Evolutionary conservation across 768 basidiomycete genomes (phyloP).

Genomic region (Lyophyllum semitale): DNA sequence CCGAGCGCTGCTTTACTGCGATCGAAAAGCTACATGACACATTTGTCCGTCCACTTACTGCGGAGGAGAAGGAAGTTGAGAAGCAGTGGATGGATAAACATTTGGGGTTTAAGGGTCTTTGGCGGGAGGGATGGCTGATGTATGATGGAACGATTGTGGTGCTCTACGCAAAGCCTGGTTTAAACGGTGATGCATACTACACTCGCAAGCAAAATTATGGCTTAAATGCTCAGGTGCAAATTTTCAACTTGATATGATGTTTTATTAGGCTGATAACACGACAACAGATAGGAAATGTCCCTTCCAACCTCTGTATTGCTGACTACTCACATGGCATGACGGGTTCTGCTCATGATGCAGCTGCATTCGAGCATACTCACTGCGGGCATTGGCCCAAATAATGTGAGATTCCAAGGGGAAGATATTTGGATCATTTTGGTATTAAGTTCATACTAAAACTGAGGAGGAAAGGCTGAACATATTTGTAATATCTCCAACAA

Average conservation of each 20-base stretch:
- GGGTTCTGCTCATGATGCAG: constrained; percentile 35
- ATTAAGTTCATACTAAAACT: too few relatives aligned
- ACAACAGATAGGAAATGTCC: constrained; percentile 40
- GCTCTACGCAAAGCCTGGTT: constrained; percentile 8
- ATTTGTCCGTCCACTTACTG: constrained; percentile 27
- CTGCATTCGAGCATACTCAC: constrained; percentile 30
- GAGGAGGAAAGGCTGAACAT: too few relatives aligned
- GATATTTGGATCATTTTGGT: too few relatives aligned
- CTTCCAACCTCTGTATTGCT: constrained; percentile 28
- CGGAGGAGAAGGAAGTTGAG: constrained; percentile 33
- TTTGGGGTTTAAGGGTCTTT: constrained; percentile 29
- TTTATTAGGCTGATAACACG: not conserved
- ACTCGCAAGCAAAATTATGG: constrained; percentile 37
- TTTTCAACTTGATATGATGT: not conserved
- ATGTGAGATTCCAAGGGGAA: too few relatives aligned
- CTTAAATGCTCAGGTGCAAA: constrained; percentile 32
- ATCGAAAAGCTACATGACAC: constrained; percentile 31
- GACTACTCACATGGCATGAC: constrained; percentile 34
- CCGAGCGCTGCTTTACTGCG: constrained; percentile 27
- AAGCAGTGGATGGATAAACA: constrained; percentile 36
- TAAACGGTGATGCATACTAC: constrained; percentile 34
- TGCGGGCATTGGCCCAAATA: too few relatives aligned
- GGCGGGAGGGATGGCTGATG: constrained; percentile 33
- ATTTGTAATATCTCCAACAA: too few relatives aligned
- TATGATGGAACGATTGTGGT: constrained; percentile 18